Evolutionary conservation across 495 filamentous ascomycete species (phyloP).

Genomic region (Penicillium tannophilum): DNA sequence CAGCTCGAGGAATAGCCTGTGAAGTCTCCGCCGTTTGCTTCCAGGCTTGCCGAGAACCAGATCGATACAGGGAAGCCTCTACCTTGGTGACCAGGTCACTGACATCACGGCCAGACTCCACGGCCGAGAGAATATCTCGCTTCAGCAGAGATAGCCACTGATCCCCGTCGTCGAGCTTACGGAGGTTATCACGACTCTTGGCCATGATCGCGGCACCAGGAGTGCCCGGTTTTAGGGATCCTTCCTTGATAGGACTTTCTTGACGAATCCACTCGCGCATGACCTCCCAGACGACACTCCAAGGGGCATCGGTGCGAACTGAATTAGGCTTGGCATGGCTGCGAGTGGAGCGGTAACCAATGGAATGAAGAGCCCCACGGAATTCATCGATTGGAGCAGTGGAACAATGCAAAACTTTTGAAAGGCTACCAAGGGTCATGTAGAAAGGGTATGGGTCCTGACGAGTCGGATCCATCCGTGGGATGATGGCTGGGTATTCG

Average conservation of each 20-base stretch:
- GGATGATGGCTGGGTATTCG: slow-evolving; percentile 37
- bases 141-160: slow-evolving; percentile 35
- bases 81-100: slow-evolving; percentile 44
- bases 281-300: slow-evolving; percentile 86
- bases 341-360: slow-evolving; percentile 79
- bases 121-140: slow-evolving; percentile 34
- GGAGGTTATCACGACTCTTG: slow-evolving; percentile 36
- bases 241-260: slow-evolving; percentile 69
- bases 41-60: slow-evolving; percentile 27
- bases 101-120: slow-evolving; percentile 39
- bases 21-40: slow-evolving; percentile 16
- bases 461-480: slow-evolving; percentile 52
- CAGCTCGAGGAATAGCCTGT: slow-evolving; percentile 8
- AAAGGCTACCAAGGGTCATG: slow-evolving; percentile 70
- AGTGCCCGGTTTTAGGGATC: slow-evolving; percentile 64
- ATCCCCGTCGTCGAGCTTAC: slow-evolving; percentile 21
- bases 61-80: slow-evolving; percentile 50
- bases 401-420: slow-evolving; percentile 74
- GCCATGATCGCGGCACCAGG: slow-evolving; percentile 68
- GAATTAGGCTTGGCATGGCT: slow-evolving; percentile 87
- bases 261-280: slow-evolving; percentile 90
- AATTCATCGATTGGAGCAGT: slow-evolving; percentile 71
- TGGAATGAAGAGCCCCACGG: slow-evolving; percentile 73
- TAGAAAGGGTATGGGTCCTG: slow-evolving; percentile 81
- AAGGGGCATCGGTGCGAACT: slow-evolving; percentile 88